Evolutionary conservation across 805 yeast species (phyloP), one percentile per base, ranked within the genome.

Genomic region (Limtongia smithiae): DNA sequence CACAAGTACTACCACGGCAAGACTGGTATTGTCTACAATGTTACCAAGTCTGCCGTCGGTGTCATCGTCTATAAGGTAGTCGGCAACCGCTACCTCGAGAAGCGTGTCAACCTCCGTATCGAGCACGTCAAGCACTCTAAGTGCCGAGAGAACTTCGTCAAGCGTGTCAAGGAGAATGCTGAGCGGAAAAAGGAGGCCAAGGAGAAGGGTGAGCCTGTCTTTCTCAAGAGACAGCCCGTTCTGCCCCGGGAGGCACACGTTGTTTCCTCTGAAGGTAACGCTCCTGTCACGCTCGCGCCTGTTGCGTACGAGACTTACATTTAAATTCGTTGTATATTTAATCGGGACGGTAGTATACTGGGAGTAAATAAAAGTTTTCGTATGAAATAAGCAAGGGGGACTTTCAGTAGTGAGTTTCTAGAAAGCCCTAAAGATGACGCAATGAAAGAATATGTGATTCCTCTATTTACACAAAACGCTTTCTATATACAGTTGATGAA

Each of bases 1-100:
- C 96, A 88, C 89, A 93, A 93, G 82, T 90, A 81, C 85, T 93
- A 93, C 96, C 97, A 93, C 83, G 98, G 98, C 79, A 93, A 90
- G 84, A 93, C 98, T 65, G 98, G 98, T 84, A 87, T 93, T 68
- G 82, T 93, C 64, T 93, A 82, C 95, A 93, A 93, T 83, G 94
- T 93, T 66, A 91, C 98, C 85, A 93, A 87, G 83, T 78, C 95
- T 60, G 80, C 98, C 62, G 97, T 93, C 63, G 98, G 98, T 85
- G 93, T 93, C 68, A 87, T 93, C 71, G 76, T 93, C 74, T 85
- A 93, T 94, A 93, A 93, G 85, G 82, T 90, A 75, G 97, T 93
- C 69, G 97, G 97, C 76, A 78, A 85, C 94, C 87, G 97, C 81
- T 93, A 91, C 89, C 67, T 93, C 64, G 97, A 93, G 82, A 93